A percentile compares a stretch with the other conserved stretches of the same genome.
phyloP scores from a whole-genome alignment of 2,329 filamentous ascomycete genomes.

The Diaporthe sp. region DNA sequence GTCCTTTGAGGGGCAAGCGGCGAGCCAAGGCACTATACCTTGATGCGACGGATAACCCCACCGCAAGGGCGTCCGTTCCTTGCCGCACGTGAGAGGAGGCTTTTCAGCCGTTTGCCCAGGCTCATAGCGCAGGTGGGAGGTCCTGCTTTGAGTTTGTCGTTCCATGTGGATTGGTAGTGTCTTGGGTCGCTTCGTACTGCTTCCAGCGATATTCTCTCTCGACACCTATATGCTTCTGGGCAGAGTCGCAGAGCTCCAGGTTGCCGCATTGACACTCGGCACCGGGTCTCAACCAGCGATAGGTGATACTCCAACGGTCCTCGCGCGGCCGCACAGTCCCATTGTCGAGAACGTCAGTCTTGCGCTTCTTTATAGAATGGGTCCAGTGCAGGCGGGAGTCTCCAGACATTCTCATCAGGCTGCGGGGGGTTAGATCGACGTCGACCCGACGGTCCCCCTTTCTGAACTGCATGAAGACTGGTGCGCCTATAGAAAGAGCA shows the following conservation, averaged over 20 bases:
- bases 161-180: neutral
- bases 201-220: constrained; percentile 64
- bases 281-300: constrained; percentile 60
- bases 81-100: neutral
- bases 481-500: constrained; percentile 53
- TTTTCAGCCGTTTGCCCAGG: neutral
- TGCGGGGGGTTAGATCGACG: constrained; percentile 58
- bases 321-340: constrained; percentile 54
- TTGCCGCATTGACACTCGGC: constrained; percentile 62
- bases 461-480: constrained; percentile 57
- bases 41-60: constrained; percentile 2
- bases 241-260: constrained; percentile 61
- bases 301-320: constrained; percentile 66
- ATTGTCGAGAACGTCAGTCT: constrained; percentile 52
- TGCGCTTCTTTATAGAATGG: constrained; percentile 44
- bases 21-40: neutral
- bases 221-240: constrained; percentile 55
- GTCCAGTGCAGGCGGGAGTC: constrained; percentile 62
- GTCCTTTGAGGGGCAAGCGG: neutral
- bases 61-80: neutral
- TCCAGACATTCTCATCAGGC: constrained; percentile 62
- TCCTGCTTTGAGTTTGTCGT: neutral
- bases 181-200: constrained; percentile 36
- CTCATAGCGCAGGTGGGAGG: neutral
- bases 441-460: constrained; percentile 47